Evolutionary conservation across 805 yeast genomes (phyloP), one percentile per base, ranked within the genome.

Genomic region (Pichia cabralensis): DNA sequence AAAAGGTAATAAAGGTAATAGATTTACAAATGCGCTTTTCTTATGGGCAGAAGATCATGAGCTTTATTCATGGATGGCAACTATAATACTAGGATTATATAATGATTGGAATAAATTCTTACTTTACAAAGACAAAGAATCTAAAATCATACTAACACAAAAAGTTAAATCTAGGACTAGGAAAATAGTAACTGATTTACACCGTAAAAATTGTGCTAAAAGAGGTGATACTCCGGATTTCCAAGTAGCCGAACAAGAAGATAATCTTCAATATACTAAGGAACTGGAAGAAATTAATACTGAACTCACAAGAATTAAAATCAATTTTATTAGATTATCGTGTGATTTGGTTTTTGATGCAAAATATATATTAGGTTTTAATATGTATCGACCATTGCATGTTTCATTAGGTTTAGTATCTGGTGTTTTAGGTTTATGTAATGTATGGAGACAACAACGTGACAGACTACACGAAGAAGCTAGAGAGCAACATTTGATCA

Each of bases 61-160:
- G 53, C 62, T 76, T 3, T 58, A 70, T 25, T 74, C 83, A 0
- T 80, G 89, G 88, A 76, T 75, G 57, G 65, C 65, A 35, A 81
- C 75, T 47, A 73, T 81, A 14, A 43, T 79, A 38, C 52, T 76
- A 12, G 74, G 74, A 1, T 50, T 78, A 33, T 70, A 72, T 49
- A 67, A 67, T 36, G 69, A 74, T 16, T 64, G 66, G 49, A 56
- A 52, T 13, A 61, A 62, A 35, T 55, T 73, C 33, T 57, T 58
- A 27, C 48, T 48, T n/a, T 56, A 72, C 17, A 53, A 56, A 11
- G 67, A 62, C 28, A 64, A 64, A 43, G 80, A 75, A 45, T 56
- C 66, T 43, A 75, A 72, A 34, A 42, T 75, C 22, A 65, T 61
- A 41, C 69, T 79, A 29, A 79, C 71, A 49, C 66, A 70, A 29